Base-by-base conservation (phyloP, 345 rosid species). In the Clausena lansium region DNA sequence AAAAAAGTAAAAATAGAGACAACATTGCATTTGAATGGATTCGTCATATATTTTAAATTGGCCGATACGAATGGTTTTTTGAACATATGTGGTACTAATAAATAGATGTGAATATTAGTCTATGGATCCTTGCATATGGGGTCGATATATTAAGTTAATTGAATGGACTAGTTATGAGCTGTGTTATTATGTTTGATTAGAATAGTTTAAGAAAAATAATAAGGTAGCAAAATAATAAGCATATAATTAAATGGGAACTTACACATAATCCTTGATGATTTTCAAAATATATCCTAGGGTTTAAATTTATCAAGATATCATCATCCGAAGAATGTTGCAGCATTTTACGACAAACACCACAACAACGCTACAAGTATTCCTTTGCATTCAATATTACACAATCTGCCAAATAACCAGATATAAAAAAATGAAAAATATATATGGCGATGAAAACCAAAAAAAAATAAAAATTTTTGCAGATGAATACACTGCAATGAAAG, bases 341-440 rank as follows among this genome's bases (percentile, higher is more conserved):
- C 88, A 81, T 84, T 80, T 84, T 75, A 88, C 69, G 93, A 87
- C 93, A 87, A 79, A 75, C 78, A 75, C 73, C 84, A 71, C 82
- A 90, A 88, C 95, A 88, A 85, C 55, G 83, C 81, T 83, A 85
- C 88, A 65, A 74, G 76, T 70, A 80, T 79, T 84, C 81, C 73
- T 80, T 68, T 60, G 72, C 77, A 66, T 78, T 80, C 54, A 73
- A 74, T 75, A 73, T 65, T 79, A 45, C 84, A 77, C 74, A 80
- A 81, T 61, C 85, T 67, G 72, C 89, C 84, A 88, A 89, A 86
- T 86, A 77, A 81, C 68, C 80, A 76, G 80, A 70, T 76, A 79
- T 71, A 64, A 38, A 74, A 62, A 2, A 5, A 20, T 32, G 1
- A 9, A 19, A 54, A 33, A 55, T 11, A 7, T 25, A 70, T 28